These are phyloP conservation scores for Nakazawaea molendinolei DNA, from an alignment of 805 yeast genomes.

Conservation along the genomic window DNA sequence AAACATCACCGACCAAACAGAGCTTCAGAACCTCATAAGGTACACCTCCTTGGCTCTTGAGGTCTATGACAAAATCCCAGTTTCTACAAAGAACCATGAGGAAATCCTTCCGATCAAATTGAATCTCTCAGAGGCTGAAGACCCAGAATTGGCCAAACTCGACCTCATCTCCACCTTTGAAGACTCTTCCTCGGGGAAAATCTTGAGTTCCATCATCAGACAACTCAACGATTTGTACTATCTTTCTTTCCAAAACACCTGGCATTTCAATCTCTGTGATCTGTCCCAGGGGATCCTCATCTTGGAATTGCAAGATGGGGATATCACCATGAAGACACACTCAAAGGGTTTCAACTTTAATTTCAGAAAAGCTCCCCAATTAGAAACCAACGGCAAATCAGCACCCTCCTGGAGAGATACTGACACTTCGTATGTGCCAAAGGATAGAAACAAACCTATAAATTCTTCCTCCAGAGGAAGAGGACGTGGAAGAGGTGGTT, in stretches of 20 bases:
- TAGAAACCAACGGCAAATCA: background rate
- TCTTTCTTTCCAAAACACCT: slow-evolving; percentile 60
- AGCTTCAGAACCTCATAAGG: slow-evolving; percentile 27
- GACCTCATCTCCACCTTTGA: background rate
- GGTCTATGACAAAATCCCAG: slow-evolving; percentile 57
- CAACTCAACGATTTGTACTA: slow-evolving; percentile 55
- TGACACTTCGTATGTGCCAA: background rate
- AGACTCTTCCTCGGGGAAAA: slow-evolving; percentile 20
- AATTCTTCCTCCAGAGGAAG: slow-evolving; percentile 5
- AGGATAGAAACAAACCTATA: slow-evolving; percentile 1
- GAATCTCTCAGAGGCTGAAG: slow-evolving; percentile 16
- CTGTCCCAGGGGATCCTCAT: slow-evolving; percentile 42
- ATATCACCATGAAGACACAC: slow-evolving; percentile 42
- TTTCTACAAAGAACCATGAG: slow-evolving; percentile 30
- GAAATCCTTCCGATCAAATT: slow-evolving; percentile 25
- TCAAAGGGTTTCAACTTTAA: slow-evolving; percentile 62
- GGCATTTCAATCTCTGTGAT: slow-evolving; percentile 76
- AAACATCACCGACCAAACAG: slow-evolving; percentile 29
- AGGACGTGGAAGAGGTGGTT: slow-evolving; percentile 11
- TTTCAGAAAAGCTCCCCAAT: slow-evolving; percentile 27
- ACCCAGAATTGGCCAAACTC: slow-evolving; percentile 1
- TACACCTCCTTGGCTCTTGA: slow-evolving; percentile 50
- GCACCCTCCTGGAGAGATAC: no score
- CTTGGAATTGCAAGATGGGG: slow-evolving; percentile 37
- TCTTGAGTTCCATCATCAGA: slow-evolving; percentile 34